Base-by-base conservation (phyloP, 1,139 yeast species). In the Candida tropicalis region DNA sequence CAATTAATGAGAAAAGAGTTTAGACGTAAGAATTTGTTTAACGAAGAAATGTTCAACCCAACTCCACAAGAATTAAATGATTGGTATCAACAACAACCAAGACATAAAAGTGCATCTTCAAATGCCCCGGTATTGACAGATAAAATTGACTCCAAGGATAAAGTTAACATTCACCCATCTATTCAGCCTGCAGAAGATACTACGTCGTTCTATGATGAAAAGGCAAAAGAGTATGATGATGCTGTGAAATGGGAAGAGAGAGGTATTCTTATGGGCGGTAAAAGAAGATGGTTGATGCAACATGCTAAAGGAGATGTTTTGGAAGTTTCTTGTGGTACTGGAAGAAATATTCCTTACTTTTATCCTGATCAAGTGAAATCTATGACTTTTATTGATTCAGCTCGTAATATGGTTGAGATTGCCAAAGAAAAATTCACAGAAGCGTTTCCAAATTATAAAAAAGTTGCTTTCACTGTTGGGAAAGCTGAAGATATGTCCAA, bases 321-420 rank as follows among this genome's bases (percentile, higher is more conserved):
- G 47, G 99, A 95, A 64, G 93, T 91, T 13, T 86, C 97, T 0
- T 88, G 96, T 59, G 99, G 99, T 44, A 93, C 99, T 0, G 99
- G 99, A 4, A 77, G 99, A 62, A 93, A 93, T 59, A 77, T 91
- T 47, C 82, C 86, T 38, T 90, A 85, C 60, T 68, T 90, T 52
- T 74, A 82, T 43, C 78, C 84, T 20, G 74, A 77, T 2, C 61
- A 70, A 20, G 70, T 91, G 35, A 73, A 76, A 35, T 85, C 96
- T 0, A 77, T 88, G 29, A 93, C 98, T 0, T 89, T 87, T 56
- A 66, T 91, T 38, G 99, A 93, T 60, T 79, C 97, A 1, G 86
- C 97, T 0, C 62, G 72, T 44, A 81, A 85, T 45, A 93, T 93
- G 99, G 81, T 93, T 66, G 87, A 86, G 52, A 73, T 84, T n/a